Evolutionary conservation across 495 filamentous ascomycete species (phyloP), one percentile per base, ranked within the genome.

Genomic region (Penicillium paradoxum): DNA sequence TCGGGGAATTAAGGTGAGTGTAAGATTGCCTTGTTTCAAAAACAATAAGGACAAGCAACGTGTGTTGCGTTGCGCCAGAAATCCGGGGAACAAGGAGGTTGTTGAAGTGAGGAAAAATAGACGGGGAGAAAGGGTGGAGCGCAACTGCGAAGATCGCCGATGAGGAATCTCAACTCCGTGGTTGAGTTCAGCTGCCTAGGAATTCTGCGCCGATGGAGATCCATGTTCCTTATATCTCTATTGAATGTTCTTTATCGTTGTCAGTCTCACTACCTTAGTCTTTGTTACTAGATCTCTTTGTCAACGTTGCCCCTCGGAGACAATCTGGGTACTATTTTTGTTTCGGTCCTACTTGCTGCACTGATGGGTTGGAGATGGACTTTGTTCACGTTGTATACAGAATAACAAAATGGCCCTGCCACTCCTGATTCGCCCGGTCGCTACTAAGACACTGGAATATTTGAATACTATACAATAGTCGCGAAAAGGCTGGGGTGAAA

Each of bases 391-490:
- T 14, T 33, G 45, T 48, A 51, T 62, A 57, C 36, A 60, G n/a
- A 51, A 57, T 29, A 32, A 34, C 45, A n/a, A 21, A 58, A 54
- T 53, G 38, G 37, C 48, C 49, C 45, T 43, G 55, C 48, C 40
- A 55, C 55, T 56, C 53, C 40, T 52, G 29, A 22, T 55, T 41
- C 25, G 37, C 53, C 45, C 33, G 18, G 18, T 50, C 38, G 45
- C 58, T 54, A 50, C 51, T 56, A 56, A 57, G 53, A 58, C 51
- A 56, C 47, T 62, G 27, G 54, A 43, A 41, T 45, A 46, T 55
- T n/a, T 56, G 41, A 56, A 59, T 66, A 66, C 57, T 66, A 59
- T 66, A 66, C 63, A 66, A 58, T 17, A 51, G 48, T 50, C 40
- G 49, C 45, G 25, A 32, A 34, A 24, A 34, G 42, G 15, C 37